These are phyloP conservation scores for Pyricularia pennisetigena DNA, from an alignment of 2,329 filamentous ascomycete genomes.

Conservation along the genomic window DNA sequence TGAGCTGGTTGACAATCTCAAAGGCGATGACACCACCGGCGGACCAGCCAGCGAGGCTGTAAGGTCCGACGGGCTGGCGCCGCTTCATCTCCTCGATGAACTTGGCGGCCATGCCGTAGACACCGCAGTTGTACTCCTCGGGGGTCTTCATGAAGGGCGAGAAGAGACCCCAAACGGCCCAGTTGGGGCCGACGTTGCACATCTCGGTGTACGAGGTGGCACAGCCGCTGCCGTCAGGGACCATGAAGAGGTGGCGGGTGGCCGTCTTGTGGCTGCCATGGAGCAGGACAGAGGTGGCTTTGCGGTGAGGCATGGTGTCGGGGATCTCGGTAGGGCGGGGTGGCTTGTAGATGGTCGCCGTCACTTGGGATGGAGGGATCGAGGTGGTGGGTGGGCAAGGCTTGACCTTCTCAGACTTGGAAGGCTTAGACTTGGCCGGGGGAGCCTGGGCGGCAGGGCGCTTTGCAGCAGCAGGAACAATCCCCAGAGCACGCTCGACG, in stretches of 20 bases:
- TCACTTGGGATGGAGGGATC: conserved; percentile 24
- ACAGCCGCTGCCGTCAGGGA: conserved; percentile 46
- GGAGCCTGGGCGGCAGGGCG: conserved; percentile 14
- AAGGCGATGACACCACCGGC: conserved; percentile 66
- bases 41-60: conserved; percentile 65
- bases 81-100: conserved; percentile 62
- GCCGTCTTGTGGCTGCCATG: conserved; percentile 41
- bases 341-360: conserved; percentile 33
- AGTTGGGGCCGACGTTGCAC: conserved; percentile 34
- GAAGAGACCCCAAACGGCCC: conserved; percentile 49
- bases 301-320: conserved; percentile 38
- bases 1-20: conserved; percentile 53
- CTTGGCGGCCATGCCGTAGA: conserved; percentile 53
- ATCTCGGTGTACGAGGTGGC: conserved; percentile 60
- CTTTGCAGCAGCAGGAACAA: conserved; percentile 25
- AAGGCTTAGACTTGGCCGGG: conserved; percentile 14
- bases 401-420: conserved; percentile 13
- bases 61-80: conserved; percentile 59
- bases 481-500: conserved; percentile 53
- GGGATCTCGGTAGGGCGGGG: conserved; percentile 24
- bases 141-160: conserved; percentile 64
- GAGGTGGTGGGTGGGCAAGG: conserved; percentile 18
- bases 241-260: conserved; percentile 39
- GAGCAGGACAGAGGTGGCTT: conserved; percentile 33
- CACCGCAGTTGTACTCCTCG: conserved; percentile 53